A percentile compares a stretch with the other conserved stretches of the same genome.
These are phyloP conservation scores for Stephania cephalantha DNA, from an alignment of 164 flowering plant species.

Conservation along the genomic window DNA sequence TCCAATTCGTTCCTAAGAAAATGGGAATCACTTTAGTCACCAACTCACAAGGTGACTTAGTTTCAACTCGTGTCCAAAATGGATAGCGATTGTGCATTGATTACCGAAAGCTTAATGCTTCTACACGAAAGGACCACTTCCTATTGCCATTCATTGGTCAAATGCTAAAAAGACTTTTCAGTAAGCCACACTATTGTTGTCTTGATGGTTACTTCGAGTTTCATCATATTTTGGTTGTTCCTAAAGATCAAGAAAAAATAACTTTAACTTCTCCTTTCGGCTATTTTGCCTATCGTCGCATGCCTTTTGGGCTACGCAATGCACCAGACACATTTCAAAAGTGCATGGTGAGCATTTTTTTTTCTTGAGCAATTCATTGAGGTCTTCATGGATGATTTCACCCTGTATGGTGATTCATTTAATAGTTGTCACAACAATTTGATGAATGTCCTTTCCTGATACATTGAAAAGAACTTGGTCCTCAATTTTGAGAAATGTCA, in stretches of 20 bases:
- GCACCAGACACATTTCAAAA: not conserved
- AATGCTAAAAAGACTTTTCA: not conserved
- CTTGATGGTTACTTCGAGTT: not conserved
- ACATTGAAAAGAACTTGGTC: not conserved
- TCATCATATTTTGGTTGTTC: not conserved
- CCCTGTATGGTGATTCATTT: not conserved
- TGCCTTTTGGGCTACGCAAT: not conserved
- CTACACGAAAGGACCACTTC: conserved; percentile 6
- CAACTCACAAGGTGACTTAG: not conserved
- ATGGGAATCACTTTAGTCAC: not conserved
- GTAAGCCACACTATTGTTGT: not conserved
- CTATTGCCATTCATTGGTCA: not conserved
- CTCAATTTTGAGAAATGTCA: not conserved
- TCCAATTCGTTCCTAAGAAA: not conserved
- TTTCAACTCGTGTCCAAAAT: not conserved
- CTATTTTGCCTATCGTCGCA: not conserved
- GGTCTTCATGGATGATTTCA: not conserved
- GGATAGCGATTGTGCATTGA: conserved; percentile 5
- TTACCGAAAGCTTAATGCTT: not conserved
- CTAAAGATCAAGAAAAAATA: not conserved
- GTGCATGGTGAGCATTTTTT: not conserved
- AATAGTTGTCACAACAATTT: not conserved
- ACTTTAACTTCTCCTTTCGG: not conserved
- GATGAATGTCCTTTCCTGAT: not conserved
- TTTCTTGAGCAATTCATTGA: too few species aligned